Evolutionary conservation across 106 monocot species (phyloP).

Genomic region (Allium cepa): DNA sequence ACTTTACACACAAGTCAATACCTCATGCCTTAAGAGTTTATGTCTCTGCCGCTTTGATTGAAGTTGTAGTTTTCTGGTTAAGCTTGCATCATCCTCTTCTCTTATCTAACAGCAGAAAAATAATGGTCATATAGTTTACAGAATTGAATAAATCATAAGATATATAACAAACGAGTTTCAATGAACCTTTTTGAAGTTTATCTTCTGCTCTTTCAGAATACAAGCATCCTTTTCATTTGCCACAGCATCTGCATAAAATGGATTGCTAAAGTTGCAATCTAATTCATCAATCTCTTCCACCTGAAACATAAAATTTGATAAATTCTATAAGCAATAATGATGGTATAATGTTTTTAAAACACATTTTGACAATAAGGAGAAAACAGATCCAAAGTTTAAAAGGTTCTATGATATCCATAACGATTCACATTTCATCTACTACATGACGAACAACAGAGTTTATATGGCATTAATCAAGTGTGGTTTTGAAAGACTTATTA

Average conservation of each 20-base stretch:
- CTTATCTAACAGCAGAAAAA: slow-evolving; percentile 42
- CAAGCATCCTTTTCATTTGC: slow-evolving; percentile 63
- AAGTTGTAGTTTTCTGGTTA: slow-evolving; percentile 44
- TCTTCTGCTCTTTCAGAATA: slow-evolving; percentile 73
- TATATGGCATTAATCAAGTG: too few relatives aligned
- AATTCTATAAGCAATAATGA: too few relatives aligned
- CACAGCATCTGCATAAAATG: slow-evolving; percentile 72
- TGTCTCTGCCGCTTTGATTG: slow-evolving; percentile 52
- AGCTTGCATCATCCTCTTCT: slow-evolving; percentile 82
- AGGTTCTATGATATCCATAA: too few relatives aligned
- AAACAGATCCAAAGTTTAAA: too few relatives aligned
- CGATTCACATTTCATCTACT: too few relatives aligned
- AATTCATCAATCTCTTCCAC: slow-evolving; percentile 97
- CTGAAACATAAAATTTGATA: slow-evolving; percentile 15
- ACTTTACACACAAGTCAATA: slow-evolving; percentile 14
- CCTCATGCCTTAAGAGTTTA: slow-evolving; percentile 24
- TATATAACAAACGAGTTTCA: background rate
- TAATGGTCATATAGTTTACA: background rate
- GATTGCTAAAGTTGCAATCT: slow-evolving; percentile 44
- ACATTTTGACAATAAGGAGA: background rate
- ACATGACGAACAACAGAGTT: too few relatives aligned
- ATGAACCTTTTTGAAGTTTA: slow-evolving; percentile 76
- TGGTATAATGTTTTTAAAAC: too few relatives aligned
- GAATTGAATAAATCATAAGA: background rate
- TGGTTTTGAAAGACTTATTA: too few relatives aligned